These are phyloP conservation scores for Saksenaea vasiformis DNA, from an alignment of 371 early-diverging fungal species.

Conservation along the genomic window DNA sequence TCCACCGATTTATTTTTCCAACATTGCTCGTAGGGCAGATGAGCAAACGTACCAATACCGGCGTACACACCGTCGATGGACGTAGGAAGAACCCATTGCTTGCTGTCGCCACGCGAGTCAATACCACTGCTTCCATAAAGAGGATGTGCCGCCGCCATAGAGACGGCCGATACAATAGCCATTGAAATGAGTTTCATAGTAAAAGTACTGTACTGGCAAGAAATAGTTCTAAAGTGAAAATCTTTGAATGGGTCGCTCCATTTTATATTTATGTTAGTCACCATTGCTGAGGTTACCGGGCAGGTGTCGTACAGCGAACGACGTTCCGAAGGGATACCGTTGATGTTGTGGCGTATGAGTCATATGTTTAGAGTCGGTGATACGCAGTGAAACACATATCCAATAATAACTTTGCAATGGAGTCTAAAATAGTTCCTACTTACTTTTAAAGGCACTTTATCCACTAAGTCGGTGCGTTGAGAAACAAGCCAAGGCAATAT, in stretches of 20 bases:
- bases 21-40: conserved; percentile 48
- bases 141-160: background rate
- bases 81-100: background rate
- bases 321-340: background rate
- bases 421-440: no score
- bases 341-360: background rate
- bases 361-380: background rate
- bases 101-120: background rate
- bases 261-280: no score
- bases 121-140: conserved; percentile 11
- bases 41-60: conserved; percentile 55
- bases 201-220: background rate
- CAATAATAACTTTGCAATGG: no score
- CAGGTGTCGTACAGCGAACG: background rate
- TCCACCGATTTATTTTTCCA: conserved; percentile 38
- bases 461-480: no score
- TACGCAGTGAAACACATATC: background rate
- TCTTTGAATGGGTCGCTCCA: no score
- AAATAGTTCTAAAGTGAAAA: background rate
- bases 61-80: conserved; percentile 18
- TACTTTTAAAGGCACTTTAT: no score
- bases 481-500: no score
- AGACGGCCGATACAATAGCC: background rate
- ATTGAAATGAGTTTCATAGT: background rate
- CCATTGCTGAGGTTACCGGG: no score